Base-by-base conservation (phyloP, 2,329 filamentous ascomycete species). In the Colletotrichum orbiculare region DNA sequence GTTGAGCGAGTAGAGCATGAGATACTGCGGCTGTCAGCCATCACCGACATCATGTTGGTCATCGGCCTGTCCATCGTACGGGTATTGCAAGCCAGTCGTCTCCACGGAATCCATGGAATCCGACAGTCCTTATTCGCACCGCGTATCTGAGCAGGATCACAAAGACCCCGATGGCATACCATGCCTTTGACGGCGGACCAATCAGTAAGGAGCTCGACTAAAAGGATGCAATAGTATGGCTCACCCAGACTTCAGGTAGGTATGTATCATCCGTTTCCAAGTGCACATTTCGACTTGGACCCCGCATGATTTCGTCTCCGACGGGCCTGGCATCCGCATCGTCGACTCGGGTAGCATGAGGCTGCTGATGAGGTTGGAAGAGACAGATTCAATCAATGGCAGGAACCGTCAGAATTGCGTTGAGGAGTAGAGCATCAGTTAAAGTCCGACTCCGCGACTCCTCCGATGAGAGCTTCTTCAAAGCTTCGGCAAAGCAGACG, bases 1-100 rank as follows among this genome's bases (percentile, higher is more conserved):
- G n/a, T 71, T 69, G 17, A 69, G 47, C 2, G 68, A 71, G 60
- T 71, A 72, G 1, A 74, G 35, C 6, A 50, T 34, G 17, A 73
- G 59, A 15, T 68, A 72, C 71, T 73, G 39, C n/a, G 2, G 0
- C 5, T 15, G 15, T 54, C 25, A 65, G 25, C 6, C 11, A 41
- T 1, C 1, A 25, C 2, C 4, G 11, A 3, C 2, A 3, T 3
- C 10, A 8, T 6, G n/a, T 4, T 17, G n/a, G 2, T 37, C 4
- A 6, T 6, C 8, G 15, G 8, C 17, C 12, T 25, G 25, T 12
- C 11, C 11, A 37, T 50, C 69, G 13, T 54, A 70, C 69, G 17
- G 67, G 38, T 8, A 69, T 25, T 6, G 67, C 62, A 2, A 71
- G 56, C 39, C 68, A 70, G 37, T 71, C 69, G 37, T 71, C 69